These are phyloP conservation scores for Acacia confusa DNA, from an alignment of 306 rosid species.

Conservation along the genomic window DNA sequence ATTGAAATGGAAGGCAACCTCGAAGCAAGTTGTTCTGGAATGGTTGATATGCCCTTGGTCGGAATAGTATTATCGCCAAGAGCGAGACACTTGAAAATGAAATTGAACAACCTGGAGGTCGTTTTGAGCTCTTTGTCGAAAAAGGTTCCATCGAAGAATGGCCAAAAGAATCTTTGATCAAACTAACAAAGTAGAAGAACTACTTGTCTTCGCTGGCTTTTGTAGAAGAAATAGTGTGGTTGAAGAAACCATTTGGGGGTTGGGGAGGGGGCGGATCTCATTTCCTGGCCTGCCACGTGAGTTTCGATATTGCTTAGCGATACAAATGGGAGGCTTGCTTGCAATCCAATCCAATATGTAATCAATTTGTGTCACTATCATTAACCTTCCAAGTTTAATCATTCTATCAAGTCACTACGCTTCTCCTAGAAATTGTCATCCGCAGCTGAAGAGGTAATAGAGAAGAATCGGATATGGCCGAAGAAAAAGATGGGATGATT, in stretches of 20 bases:
- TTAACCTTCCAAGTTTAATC: neutral
- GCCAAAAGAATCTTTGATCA: no score
- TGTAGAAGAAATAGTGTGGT: neutral
- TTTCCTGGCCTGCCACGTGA: neutral
- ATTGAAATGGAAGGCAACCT: no score
- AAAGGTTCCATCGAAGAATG: no score
- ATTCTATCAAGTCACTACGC: neutral
- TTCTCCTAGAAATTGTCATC: neutral
- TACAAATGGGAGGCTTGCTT: neutral
- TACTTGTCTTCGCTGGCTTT: neutral
- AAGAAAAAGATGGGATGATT: slow-evolving; percentile 80
- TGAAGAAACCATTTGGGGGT: neutral
- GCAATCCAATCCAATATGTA: neutral
- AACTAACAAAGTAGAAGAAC: no score
- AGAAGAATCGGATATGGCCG: slow-evolving; percentile 52
- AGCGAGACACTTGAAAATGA: no score
- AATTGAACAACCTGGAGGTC: no score
- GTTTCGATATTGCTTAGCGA: neutral
- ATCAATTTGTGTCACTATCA: neutral
- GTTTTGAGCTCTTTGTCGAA: no score
- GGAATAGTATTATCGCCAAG: no score
- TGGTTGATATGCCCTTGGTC: no score
- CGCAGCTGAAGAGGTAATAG: neutral
- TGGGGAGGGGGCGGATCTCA: neutral
- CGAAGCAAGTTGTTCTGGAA: no score